Base-by-base conservation (phyloP, 441 rosid species). In the Caryocar brasiliense region DNA sequence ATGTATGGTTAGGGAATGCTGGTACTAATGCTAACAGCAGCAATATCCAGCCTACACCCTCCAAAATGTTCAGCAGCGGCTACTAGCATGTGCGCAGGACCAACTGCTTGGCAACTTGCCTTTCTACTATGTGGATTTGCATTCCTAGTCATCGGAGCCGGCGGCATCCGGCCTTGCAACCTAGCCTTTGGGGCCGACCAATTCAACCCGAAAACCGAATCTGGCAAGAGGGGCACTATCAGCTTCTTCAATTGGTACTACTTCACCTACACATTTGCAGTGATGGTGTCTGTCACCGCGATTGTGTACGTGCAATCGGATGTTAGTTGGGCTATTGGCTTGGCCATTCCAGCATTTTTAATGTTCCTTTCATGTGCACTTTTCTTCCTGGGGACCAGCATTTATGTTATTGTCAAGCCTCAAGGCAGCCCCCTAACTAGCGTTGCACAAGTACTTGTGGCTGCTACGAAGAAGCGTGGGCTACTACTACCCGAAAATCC, bases 1-100 rank as follows among this genome's bases (percentile, higher is more conserved):
- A n/a, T n/a, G n/a, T n/a, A n/a, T n/a, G n/a, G n/a, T 30, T 12
- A 74, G 83, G 83, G 83, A 13, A 51, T 74, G 73, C 15, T 45
- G 18, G 44, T 66, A 8, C 22, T 78, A 19, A 56, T 58, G 52
- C 58, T 78, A 30, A 74, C 66, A 4, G 78, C 78, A 7, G 74
- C 74, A 54, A 50, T 68, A 37, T 17, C 58, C n/a, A 38, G 39
- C 2, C 17, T 70, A 2, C 75, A 70, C 58, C 76, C 75, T 13
- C 66, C 70, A 20, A 29, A 28, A 19, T 73, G 78, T 40, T 9
- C 42, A 5, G 7, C 22, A 27, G 27, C 40, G 21, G 36, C 46
- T 2, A 26, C 17, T 15, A 15, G 26, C 3, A 30, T 14, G 8
- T 73, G 79, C 29, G 8, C 2, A 9, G 66, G 54, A 30, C 67